Evolutionary conservation across 208 protist genomes (phyloP), one percentile per base, ranked within the genome.

Genomic region (Leishmania tarentolae): DNA sequence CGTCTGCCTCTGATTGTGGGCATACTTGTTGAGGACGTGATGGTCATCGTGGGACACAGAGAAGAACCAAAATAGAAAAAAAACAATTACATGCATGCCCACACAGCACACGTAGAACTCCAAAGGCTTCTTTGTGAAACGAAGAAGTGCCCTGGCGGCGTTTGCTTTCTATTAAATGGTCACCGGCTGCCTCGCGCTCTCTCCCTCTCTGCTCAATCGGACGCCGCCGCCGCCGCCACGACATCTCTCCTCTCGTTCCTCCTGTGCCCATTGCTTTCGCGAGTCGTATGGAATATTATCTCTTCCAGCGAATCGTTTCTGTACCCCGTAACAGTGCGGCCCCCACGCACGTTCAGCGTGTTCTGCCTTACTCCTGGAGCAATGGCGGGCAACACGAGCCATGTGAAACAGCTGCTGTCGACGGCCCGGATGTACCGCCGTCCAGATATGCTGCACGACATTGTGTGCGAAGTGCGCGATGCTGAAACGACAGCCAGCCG

Each of bases 321-420:
- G 28, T 63, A 21, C n/a, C 57, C n/a, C 5, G 63, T 17, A 40
- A 42, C 28, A 40, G 4, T 28, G 21, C 40, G 46, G 31, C 24
- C 31, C 6, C 17, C 7, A 2, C n/a, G 57, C n/a, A 31, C 57
- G 0, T 6, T 2, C 9, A 63, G 17, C 19, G 2, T 13, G 8
- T 11, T n/a, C n/a, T 63, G 9, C 57, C 65, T 21, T 8, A 59
- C 28, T 8, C 21, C 19, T 24, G 28, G 44, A 47, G 42, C n/a
- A 4, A 85, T 85, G 82, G 47, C 63, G 5, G 73, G 63, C 66
- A 76, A 70, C 65, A 42, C 65, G 24, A 76, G 80, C n/a, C 78
- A 79, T 75, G 82, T 86, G 11, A 86, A 86, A 65, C 82, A 82
- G 66, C 78, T 86, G 42, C 78, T 86, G 21, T 73, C 82, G 42